Evolutionary conservation across 495 filamentous ascomycete genomes (phyloP).

Genomic region (Hypoxylon fragiforme): DNA sequence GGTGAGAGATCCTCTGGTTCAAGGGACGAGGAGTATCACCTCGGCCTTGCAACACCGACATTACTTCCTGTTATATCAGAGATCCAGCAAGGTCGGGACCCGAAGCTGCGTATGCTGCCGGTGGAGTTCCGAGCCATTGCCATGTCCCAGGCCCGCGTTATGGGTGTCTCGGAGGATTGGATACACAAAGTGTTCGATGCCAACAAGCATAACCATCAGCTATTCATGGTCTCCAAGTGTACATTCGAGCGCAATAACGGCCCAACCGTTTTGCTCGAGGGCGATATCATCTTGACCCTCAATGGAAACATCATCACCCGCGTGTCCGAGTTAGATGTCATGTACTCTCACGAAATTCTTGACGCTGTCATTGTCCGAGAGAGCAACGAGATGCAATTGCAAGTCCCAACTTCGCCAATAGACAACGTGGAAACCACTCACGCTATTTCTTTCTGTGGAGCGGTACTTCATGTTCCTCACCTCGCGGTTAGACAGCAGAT

Average conservation of each 20-base stretch:
- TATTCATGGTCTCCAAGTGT: constrained; percentile 96
- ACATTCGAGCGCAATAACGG: constrained; percentile 66
- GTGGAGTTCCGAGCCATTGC: constrained; percentile 93
- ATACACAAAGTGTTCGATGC: constrained; percentile 82
- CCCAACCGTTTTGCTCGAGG: constrained; percentile 76
- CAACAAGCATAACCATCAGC: constrained; percentile 88
- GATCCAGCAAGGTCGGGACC: constrained; percentile 76
- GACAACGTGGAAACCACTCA: constrained; percentile 90
- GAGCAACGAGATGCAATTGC: constrained; percentile 74
- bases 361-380: constrained; percentile 87
- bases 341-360: constrained; percentile 87
- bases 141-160: constrained; percentile 96
- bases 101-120: constrained; percentile 84
- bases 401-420: constrained; percentile 84
- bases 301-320: constrained; percentile 91
- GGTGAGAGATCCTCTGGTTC: constrained; percentile 81
- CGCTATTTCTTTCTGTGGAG: constrained; percentile 92
- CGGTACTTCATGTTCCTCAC: constrained; percentile 89
- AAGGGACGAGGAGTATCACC: constrained; percentile 95
- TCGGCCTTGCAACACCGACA: constrained; percentile 87
- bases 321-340: constrained; percentile 89
- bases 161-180: constrained; percentile 97
- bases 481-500: constrained; percentile 98
- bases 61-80: constrained; percentile 81
- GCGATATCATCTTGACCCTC: constrained; percentile 88